A percentile compares a stretch with the other conserved stretches of the same genome.
These are phyloP conservation scores for Ballota nigra DNA, from an alignment of 257 asterid species.

Conservation along the genomic window DNA sequence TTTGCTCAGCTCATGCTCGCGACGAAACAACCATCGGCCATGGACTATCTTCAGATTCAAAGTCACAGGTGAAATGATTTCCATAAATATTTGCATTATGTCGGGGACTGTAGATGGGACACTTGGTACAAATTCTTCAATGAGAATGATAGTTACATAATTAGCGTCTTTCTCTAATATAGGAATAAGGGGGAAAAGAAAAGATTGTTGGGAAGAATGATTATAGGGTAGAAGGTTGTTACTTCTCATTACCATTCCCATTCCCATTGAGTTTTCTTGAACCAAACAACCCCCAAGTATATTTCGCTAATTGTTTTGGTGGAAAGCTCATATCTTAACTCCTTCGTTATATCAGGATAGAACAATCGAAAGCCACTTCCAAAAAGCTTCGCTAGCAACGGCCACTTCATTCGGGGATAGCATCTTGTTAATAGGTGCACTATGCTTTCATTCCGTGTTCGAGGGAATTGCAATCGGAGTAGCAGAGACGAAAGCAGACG, in stretches of 20 bases:
- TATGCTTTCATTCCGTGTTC: slow-evolving; percentile 86
- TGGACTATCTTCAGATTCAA: slow-evolving; percentile 27
- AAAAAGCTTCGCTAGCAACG: slow-evolving; percentile 36
- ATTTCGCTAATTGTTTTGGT: background rate
- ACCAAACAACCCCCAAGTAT: background rate
- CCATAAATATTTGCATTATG: background rate
- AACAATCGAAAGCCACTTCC: slow-evolving; percentile 27
- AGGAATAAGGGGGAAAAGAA: too few species aligned
- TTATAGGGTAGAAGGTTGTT: too few species aligned
- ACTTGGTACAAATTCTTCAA: too few species aligned
- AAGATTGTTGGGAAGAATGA: too few species aligned
- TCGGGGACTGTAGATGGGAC: too few species aligned
- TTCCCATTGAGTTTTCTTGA: too few species aligned
- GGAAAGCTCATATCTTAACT: background rate
- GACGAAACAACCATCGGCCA: slow-evolving; percentile 26
- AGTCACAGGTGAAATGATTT: slow-evolving; percentile 38
- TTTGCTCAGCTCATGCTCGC: slow-evolving; percentile 31
- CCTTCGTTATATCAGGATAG: slow-evolving; percentile 25
- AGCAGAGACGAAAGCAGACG: slow-evolving; percentile 70
- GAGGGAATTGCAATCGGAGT: slow-evolving; percentile 95
- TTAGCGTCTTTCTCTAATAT: too few species aligned
- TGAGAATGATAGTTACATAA: too few species aligned
- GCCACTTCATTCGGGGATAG: slow-evolving; percentile 74
- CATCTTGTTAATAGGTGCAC: slow-evolving; percentile 59
- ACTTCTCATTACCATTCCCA: too few species aligned